These are phyloP conservation scores for Elongisporangium anandrum DNA, from an alignment of 352 stramenopile genomes.

Conservation along the genomic window DNA sequence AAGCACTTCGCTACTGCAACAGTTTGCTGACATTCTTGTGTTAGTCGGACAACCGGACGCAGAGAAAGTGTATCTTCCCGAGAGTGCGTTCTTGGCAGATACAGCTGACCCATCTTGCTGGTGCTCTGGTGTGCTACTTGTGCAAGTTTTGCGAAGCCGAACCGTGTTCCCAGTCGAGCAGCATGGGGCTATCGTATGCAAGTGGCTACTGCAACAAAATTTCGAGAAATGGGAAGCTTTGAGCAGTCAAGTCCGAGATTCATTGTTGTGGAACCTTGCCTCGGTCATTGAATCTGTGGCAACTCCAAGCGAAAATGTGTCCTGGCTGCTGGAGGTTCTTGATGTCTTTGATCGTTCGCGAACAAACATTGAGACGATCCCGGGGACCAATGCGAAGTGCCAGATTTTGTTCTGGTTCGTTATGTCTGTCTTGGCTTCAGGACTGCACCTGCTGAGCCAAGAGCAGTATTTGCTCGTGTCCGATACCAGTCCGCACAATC, in stretches of 20 bases:
- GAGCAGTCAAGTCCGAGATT: slow-evolving; percentile 2
- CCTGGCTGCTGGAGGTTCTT: slow-evolving; percentile 25
- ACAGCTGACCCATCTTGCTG: slow-evolving; percentile 19
- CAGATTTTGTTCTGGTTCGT: slow-evolving; percentile 18
- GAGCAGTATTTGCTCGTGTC: slow-evolving; percentile 15
- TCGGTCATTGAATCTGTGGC: slow-evolving; percentile 16
- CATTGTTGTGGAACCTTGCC: slow-evolving; percentile 18
- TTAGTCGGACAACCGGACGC: slow-evolving; percentile 10
- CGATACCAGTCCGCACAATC: not conserved
- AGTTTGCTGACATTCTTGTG: slow-evolving; percentile 12
- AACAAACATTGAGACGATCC: slow-evolving; percentile 5
- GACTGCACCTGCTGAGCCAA: slow-evolving; percentile 8
- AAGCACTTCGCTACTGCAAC: slow-evolving; percentile 8
- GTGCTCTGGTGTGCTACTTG: slow-evolving; percentile 21
- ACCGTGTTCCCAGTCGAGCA: slow-evolving; percentile 14
- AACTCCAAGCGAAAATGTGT: slow-evolving; percentile 16
- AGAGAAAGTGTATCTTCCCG: slow-evolving; percentile 17
- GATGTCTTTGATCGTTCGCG: slow-evolving; percentile 20
- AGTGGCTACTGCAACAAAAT: slow-evolving; percentile 30
- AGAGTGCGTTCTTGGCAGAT: slow-evolving; percentile 11
- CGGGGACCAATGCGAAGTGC: slow-evolving; percentile 10
- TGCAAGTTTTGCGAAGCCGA: slow-evolving; percentile 14
- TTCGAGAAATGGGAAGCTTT: slow-evolving; percentile 24
- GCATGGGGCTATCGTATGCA: slow-evolving; percentile 18
- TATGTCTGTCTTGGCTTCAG: slow-evolving; percentile 19